phyloP scores from a whole-genome alignment of 2,329 filamentous ascomycete species.

The Cucurbitaria berberidis region DNA sequence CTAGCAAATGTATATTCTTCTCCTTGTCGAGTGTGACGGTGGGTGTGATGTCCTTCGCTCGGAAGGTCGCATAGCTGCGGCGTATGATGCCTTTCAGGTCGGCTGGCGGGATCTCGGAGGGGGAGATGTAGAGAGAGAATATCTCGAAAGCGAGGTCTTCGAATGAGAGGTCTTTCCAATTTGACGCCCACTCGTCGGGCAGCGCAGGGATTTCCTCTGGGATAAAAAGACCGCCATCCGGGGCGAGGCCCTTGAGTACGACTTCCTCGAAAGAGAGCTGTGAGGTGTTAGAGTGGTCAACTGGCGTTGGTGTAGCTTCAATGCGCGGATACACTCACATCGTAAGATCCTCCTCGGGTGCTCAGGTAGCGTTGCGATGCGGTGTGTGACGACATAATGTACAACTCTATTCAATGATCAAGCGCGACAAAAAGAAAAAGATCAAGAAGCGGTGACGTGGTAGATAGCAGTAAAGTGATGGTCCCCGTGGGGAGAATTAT shows the following conservation, averaged over 20 bases:
- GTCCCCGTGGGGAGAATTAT: slow-evolving; percentile 36
- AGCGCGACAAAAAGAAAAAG: slow-evolving; percentile 8
- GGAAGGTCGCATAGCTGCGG: slow-evolving; percentile 88
- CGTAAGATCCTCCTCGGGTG: slow-evolving; percentile 67
- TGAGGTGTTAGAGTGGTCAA: slow-evolving; percentile 19
- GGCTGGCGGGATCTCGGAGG: slow-evolving; percentile 76
- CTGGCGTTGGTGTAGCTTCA: not conserved
- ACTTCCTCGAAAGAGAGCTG: slow-evolving; percentile 90
- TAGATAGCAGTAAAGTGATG: slow-evolving; percentile 13
- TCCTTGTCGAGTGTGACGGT: slow-evolving; percentile 74
- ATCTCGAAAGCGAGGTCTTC: slow-evolving; percentile 83
- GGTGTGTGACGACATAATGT: slow-evolving; percentile 54
- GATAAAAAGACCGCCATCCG: slow-evolving; percentile 87
- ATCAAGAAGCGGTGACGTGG: slow-evolving; percentile 4
- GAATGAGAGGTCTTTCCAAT: slow-evolving; percentile 81
- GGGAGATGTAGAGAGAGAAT: slow-evolving; percentile 85
- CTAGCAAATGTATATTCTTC: slow-evolving; percentile 80
- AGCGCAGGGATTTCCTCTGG: slow-evolving; percentile 78
- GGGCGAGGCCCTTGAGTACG: slow-evolving; percentile 85
- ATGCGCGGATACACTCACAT: slow-evolving; percentile 52
- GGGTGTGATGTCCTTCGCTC: slow-evolving; percentile 77
- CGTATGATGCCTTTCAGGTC: slow-evolving; percentile 85
- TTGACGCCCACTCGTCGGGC: slow-evolving; percentile 67
- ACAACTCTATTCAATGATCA: slow-evolving; percentile 8
- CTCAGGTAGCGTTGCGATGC: slow-evolving; percentile 67